These are phyloP conservation scores for Aureobasidium lini DNA, from an alignment of 2,329 filamentous ascomycete genomes.

Conservation along the genomic window DNA sequence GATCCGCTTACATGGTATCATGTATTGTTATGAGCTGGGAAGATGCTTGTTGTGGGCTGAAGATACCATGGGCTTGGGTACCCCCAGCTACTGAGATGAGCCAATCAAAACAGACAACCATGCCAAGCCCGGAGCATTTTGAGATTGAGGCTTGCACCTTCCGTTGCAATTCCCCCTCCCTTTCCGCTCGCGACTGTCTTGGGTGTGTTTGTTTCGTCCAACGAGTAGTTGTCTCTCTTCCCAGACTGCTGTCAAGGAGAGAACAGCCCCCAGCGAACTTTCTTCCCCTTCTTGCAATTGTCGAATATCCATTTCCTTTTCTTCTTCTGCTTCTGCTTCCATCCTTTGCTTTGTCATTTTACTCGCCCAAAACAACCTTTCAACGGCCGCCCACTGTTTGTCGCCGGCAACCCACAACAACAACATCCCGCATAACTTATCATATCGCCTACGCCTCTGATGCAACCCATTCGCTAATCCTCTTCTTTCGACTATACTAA, in stretches of 20 bases:
- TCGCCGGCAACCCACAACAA: constrained; percentile 1
- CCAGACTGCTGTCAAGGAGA: not conserved
- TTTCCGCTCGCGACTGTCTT: not conserved
- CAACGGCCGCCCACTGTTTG: constrained; percentile 1
- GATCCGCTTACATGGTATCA: not conserved
- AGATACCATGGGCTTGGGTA: not conserved
- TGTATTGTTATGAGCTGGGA: not conserved
- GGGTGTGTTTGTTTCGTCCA: not conserved
- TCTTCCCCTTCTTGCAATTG: not conserved
- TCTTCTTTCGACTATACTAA: constrained; percentile 1
- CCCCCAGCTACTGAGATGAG: not conserved
- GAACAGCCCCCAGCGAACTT: not conserved
- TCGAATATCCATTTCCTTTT: not conserved
- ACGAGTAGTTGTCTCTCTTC: not conserved
- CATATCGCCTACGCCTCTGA: constrained; percentile 5
- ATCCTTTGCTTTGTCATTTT: not conserved
- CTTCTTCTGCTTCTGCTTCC: not conserved
- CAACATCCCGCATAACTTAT: constrained; percentile 5
- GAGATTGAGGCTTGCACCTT: not conserved
- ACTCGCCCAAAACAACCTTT: not conserved
- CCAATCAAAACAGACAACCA: not conserved
- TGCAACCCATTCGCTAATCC: constrained; percentile 8
- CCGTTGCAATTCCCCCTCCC: not conserved
- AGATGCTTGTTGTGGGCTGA: not conserved
- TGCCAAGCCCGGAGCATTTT: not conserved